A percentile compares a stretch with the other conserved stretches of the same genome.
Conservation (phyloP, 2,329 filamentous ascomycete genomes). For the Xylariaceae sp. region DNA sequence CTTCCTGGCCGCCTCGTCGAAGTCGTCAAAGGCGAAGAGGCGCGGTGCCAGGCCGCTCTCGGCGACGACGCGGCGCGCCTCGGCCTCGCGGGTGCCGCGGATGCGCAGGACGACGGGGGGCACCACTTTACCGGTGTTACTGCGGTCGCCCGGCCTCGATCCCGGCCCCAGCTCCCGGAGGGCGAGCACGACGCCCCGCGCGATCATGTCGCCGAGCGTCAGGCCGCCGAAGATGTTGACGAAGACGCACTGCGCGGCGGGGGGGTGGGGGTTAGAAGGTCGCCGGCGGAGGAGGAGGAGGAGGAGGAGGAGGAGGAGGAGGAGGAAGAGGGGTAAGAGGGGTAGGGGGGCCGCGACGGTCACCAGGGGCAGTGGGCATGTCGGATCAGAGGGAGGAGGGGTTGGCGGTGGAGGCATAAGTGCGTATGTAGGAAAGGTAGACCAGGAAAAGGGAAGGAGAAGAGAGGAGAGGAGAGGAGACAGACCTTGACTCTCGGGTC, state of each 20-base stretch:
- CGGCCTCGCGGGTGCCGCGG: conserved; percentile 65
- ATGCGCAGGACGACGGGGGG: conserved; percentile 72
- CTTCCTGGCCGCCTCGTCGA: conserved; percentile 63
- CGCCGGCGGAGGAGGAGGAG: too few relatives aligned
- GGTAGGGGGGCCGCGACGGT: not conserved
- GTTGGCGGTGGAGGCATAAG: too few relatives aligned
- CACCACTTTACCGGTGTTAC: too few relatives aligned
- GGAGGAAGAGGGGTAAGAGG: not conserved
- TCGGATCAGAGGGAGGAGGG: too few relatives aligned
- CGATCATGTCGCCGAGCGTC: conserved; percentile 76
- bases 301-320: too few relatives aligned
- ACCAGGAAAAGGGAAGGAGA: not conserved
- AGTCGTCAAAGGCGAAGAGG: conserved; percentile 65
- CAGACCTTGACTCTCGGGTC: conserved; percentile 64
- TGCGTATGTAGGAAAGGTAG: too few relatives aligned
- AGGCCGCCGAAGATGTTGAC: conserved; percentile 53
- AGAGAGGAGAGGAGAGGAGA: not conserved
- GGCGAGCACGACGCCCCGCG: conserved; percentile 63
- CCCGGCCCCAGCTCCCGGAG: conserved; percentile 62
- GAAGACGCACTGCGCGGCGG: conserved; percentile 32
- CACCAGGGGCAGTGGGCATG: too few relatives aligned
- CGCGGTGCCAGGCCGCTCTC: conserved; percentile 61
- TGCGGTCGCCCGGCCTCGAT: too few relatives aligned
- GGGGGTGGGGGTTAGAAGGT: too few relatives aligned
- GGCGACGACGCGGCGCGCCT: conserved; percentile 61